phyloP scores from a whole-genome alignment of 2,329 filamentous ascomycete genomes.

The Fusarium sp. region DNA sequence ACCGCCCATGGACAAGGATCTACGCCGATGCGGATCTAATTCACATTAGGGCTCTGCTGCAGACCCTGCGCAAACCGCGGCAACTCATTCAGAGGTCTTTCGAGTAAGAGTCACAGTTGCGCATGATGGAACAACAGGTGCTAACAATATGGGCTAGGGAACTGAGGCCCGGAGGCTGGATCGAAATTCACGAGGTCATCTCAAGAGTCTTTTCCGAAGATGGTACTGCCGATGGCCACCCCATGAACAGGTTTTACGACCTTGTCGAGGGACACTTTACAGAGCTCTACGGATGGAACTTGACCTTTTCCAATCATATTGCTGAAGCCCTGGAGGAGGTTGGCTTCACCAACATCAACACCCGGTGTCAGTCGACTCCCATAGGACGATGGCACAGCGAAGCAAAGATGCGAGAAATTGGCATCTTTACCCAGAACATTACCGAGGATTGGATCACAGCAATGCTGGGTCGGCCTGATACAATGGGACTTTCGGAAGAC shows the following conservation, averaged over 20 bases:
- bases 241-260: conserved; percentile 49
- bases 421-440: conserved; percentile 52
- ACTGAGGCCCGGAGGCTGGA: conserved; percentile 53
- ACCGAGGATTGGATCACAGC: conserved; percentile 50
- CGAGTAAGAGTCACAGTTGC: conserved; percentile 43
- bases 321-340: conserved; percentile 44
- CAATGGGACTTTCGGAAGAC: conserved; percentile 49
- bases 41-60: conserved; percentile 63
- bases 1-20: conserved; percentile 50
- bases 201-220: conserved; percentile 50
- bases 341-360: conserved; percentile 51
- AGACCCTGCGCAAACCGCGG: conserved; percentile 63
- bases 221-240: conserved; percentile 45
- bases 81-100: conserved; percentile 61
- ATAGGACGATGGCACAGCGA: conserved; percentile 54
- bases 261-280: conserved; percentile 49
- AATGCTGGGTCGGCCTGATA: conserved; percentile 49
- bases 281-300: conserved; percentile 50
- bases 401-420: conserved; percentile 50
- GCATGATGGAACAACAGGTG: neutral
- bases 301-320: conserved; percentile 46
- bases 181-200: conserved; percentile 53
- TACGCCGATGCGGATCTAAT: conserved; percentile 62
- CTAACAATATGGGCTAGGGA: conserved; percentile 43
- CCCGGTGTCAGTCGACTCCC: conserved; percentile 47